Percentiles rank a stretch among this genome's conserved stretches.
These are phyloP conservation scores for Phytopythium mirpurense DNA, from an alignment of 352 stramenopile genomes.

Conservation along the genomic window DNA sequence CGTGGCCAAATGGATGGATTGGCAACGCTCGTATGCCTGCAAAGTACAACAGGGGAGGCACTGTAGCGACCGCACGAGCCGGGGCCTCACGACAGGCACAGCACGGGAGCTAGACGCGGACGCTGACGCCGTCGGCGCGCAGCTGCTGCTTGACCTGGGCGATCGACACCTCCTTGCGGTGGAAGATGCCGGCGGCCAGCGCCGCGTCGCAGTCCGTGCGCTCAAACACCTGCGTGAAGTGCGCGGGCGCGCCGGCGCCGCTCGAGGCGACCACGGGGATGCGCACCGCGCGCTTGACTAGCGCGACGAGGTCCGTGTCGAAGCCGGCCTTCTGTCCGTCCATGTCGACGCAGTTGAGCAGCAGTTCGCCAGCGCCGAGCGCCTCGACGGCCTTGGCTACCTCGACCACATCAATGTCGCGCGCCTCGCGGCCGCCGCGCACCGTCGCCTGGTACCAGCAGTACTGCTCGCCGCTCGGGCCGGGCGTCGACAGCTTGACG, in stretches of 20 bases:
- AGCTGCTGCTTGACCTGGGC: slow-evolving; percentile 92
- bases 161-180: slow-evolving; percentile 96
- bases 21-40: too few relatives aligned
- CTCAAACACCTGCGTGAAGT: slow-evolving; percentile 96
- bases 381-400: slow-evolving; percentile 86
- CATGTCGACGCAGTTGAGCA: slow-evolving; percentile 99
- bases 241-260: slow-evolving; percentile 89
- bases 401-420: slow-evolving; percentile 84
- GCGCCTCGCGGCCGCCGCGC: slow-evolving; percentile 92
- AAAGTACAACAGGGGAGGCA: too few relatives aligned
- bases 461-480: slow-evolving; percentile 91
- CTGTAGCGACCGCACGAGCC: too few relatives aligned
- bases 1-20: too few relatives aligned
- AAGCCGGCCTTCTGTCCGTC: slow-evolving; percentile 95
- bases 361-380: slow-evolving; percentile 95
- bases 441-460: slow-evolving; percentile 99
- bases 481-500: slow-evolving; percentile 70
- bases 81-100: neutral
- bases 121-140: slow-evolving; percentile 55
- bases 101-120: slow-evolving; percentile 37
- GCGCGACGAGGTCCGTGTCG: slow-evolving; percentile 49
- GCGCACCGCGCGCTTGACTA: slow-evolving; percentile 84
- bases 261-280: slow-evolving; percentile 98
- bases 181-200: slow-evolving; percentile 98
- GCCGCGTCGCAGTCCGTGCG: slow-evolving; percentile 91